phyloP scores from a whole-genome alignment of 805 yeast species.

The Yarrowia osloensis region DNA sequence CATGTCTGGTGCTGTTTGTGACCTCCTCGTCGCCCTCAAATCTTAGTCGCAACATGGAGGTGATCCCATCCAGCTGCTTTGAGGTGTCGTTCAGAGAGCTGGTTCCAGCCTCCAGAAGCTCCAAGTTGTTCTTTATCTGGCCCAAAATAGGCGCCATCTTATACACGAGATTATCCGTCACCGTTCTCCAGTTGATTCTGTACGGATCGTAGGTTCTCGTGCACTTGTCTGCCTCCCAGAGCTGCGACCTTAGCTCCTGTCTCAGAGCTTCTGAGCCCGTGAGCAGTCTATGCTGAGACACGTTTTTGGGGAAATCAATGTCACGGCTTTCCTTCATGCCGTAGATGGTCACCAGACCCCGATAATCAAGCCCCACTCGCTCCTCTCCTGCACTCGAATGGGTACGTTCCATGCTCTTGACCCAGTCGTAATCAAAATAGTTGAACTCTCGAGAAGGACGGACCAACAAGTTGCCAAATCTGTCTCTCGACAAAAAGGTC shows the following conservation, averaged over 20 bases:
- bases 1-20: background rate
- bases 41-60: background rate
- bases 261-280: slow-evolving; percentile 9
- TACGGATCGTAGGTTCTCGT: background rate
- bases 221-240: background rate
- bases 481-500: background rate
- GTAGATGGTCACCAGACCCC: slow-evolving; percentile 2
- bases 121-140: background rate
- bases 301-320: slow-evolving; percentile 11
- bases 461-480: background rate
- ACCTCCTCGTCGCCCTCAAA: slow-evolving; percentile 14
- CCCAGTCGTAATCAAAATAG: slow-evolving; percentile 19
- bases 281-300: slow-evolving; percentile 16
- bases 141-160: slow-evolving; percentile 10
- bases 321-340: slow-evolving; percentile 11
- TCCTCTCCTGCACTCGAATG: slow-evolving; percentile 1
- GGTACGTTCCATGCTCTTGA: slow-evolving; percentile 9
- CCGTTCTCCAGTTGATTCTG: slow-evolving; percentile 12
- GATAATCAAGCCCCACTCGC: slow-evolving; percentile 5
- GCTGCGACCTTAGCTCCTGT: background rate
- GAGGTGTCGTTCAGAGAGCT: background rate
- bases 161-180: slow-evolving; percentile 2
- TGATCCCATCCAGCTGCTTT: background rate
- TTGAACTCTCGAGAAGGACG: background rate
- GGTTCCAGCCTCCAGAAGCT: background rate